These are phyloP conservation scores for Aspergillus candidus DNA, from an alignment of 2,329 filamentous ascomycete species.

Conservation along the genomic window DNA sequence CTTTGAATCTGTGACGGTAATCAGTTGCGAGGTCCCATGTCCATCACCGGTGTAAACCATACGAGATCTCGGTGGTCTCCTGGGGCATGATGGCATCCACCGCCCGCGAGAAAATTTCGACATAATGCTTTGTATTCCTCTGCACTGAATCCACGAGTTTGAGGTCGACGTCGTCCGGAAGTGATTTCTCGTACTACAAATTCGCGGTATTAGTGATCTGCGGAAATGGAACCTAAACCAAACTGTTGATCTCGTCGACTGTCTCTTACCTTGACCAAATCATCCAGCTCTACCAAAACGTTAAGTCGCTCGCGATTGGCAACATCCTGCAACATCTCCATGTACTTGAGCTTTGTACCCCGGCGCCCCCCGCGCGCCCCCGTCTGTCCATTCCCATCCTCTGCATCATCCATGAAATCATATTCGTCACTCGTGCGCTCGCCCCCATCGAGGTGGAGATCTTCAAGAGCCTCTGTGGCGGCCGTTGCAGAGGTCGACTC, in stretches of 20 bases:
- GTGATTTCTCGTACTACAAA: constrained; percentile 65
- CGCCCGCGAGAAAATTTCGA: constrained; percentile 82
- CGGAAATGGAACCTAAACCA: neutral
- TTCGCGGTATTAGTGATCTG: constrained; percentile 3
- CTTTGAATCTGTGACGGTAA: constrained; percentile 67
- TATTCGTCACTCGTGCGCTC: constrained; percentile 81
- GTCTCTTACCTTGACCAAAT: constrained; percentile 61
- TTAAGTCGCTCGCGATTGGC: constrained; percentile 73
- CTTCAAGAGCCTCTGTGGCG: constrained; percentile 74
- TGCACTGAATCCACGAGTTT: constrained; percentile 70
- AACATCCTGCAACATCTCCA: constrained; percentile 77
- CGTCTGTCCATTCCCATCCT: constrained; percentile 47
- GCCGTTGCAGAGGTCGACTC: constrained; percentile 57
- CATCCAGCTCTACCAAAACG: constrained; percentile 82
- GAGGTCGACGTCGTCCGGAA: constrained; percentile 63
- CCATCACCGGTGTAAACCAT: constrained; percentile 26
- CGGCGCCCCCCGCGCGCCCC: constrained; percentile 45
- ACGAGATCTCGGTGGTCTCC: constrained; percentile 71
- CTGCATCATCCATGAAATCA: constrained; percentile 82
- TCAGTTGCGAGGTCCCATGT: neutral
- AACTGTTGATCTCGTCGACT: no score
- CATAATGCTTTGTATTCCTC: constrained; percentile 88
- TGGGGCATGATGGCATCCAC: constrained; percentile 81
- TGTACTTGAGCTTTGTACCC: constrained; percentile 75
- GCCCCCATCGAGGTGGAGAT: constrained; percentile 75